phyloP scores from a whole-genome alignment of 2,329 filamentous ascomycete genomes.

The Helotiales sp. region DNA sequence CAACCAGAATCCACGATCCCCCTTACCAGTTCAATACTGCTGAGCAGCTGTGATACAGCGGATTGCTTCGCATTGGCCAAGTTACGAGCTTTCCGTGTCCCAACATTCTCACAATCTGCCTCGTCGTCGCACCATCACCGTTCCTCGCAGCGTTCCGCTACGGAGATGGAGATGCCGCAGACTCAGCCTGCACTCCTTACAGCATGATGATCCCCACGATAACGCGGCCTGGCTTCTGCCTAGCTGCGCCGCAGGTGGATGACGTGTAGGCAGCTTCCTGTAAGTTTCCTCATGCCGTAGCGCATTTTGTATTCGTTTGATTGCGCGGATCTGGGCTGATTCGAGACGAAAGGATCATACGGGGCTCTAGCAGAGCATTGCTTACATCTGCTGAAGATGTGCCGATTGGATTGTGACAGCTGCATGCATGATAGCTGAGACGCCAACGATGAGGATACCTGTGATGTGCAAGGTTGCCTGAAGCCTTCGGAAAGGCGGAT shows the following conservation, averaged over 20 bases:
- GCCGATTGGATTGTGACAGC: constrained; percentile 1
- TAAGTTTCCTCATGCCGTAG: constrained; percentile 12
- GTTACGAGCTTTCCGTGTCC: constrained; percentile 20
- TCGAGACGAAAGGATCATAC: constrained; percentile 12
- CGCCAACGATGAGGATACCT: constrained; percentile 14
- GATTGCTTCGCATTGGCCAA: constrained; percentile 15
- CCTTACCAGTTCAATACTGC: constrained; percentile 15
- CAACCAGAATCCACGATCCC: constrained; percentile 16
- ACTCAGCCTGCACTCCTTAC: not conserved
- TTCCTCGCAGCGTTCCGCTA: constrained; percentile 1
- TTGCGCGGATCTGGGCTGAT: constrained; percentile 16
- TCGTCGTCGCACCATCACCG: constrained; percentile 17
- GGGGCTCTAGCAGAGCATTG: not conserved
- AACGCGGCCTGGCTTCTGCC: constrained; percentile 17
- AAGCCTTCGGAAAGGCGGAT: constrained; percentile 18
- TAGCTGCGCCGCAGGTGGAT: constrained; percentile 12
- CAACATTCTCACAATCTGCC: constrained; percentile 16
- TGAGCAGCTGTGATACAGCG: constrained; percentile 9
- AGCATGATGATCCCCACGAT: constrained; percentile 13
- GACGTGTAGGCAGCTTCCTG: constrained; percentile 10
- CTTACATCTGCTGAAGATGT: not conserved
- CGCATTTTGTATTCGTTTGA: constrained; percentile 14
- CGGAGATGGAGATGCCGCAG: not conserved
- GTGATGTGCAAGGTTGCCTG: constrained; percentile 17
- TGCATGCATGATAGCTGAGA: constrained; percentile 13